A percentile compares a stretch with the other conserved stretches of the same genome.
phyloP scores from a whole-genome alignment of 177 flowering plant species.

The Vitis hybrid region DNA sequence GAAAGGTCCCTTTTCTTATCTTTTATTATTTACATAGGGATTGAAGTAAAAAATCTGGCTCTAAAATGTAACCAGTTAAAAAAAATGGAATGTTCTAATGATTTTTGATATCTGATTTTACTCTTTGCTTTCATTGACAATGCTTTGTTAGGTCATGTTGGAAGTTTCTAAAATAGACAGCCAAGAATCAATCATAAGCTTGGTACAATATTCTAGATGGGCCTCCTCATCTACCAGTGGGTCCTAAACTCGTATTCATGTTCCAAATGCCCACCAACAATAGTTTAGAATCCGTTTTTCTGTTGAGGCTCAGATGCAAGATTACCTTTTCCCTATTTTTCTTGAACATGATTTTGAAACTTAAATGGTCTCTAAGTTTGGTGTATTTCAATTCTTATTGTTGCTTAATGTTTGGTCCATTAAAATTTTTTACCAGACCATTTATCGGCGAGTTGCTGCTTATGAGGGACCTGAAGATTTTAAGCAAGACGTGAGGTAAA shows the following conservation, averaged over 20 bases:
- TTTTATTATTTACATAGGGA: too few relatives aligned
- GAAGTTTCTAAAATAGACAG: neutral
- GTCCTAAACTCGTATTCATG: too few relatives aligned
- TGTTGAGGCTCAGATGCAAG: too few relatives aligned
- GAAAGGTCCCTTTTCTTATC: too few relatives aligned
- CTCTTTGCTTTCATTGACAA: neutral
- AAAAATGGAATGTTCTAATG: neutral
- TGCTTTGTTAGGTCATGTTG: neutral
- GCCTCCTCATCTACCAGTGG: too few relatives aligned
- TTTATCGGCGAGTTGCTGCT: conserved; percentile 62
- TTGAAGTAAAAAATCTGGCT: too few relatives aligned
- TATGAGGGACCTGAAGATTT: conserved; percentile 73
- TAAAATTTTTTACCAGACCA: conserved; percentile 39
- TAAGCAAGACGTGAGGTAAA: conserved; percentile 70
- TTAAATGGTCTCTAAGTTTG: neutral
- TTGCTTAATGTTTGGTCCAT: conserved; percentile 3
- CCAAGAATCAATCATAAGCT: too few relatives aligned
- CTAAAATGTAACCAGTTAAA: neutral
- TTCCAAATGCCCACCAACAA: too few relatives aligned
- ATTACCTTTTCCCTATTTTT: too few relatives aligned
- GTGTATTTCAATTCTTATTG: neutral
- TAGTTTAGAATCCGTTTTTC: too few relatives aligned
- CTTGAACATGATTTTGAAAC: too few relatives aligned
- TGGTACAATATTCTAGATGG: too few relatives aligned
- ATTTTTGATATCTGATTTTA: neutral